Conservation (phyloP, 2,329 filamentous ascomycete species). For the Amphichorda felina region DNA sequence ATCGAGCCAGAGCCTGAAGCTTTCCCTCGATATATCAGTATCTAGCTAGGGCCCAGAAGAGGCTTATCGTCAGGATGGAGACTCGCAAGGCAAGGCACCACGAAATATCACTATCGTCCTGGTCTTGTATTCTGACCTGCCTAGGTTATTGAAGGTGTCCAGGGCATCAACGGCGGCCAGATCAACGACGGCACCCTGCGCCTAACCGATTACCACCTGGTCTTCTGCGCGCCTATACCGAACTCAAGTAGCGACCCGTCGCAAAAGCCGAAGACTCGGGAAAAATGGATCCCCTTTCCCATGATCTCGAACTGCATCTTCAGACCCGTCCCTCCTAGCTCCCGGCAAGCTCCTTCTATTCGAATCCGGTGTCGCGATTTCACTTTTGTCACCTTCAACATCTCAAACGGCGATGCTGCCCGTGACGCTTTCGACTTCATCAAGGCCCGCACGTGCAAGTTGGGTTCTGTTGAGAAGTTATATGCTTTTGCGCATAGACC, state of each 20-base stretch:
- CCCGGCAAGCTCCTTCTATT: conserved; percentile 67
- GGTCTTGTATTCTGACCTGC: not conserved
- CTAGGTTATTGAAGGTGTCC: conserved; percentile 44
- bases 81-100: conserved; percentile 23
- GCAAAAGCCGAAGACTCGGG: conserved; percentile 26
- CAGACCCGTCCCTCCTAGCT: conserved; percentile 57
- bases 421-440: conserved; percentile 84
- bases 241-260: conserved; percentile 11
- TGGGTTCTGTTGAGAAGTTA: conserved; percentile 75
- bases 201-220: conserved; percentile 50
- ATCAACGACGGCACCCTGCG: conserved; percentile 44
- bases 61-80: conserved; percentile 19
- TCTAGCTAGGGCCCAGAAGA: no score
- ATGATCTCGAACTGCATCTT: conserved; percentile 76
- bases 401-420: conserved; percentile 60
- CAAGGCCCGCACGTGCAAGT: conserved; percentile 65
- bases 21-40: no score
- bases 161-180: conserved; percentile 47
- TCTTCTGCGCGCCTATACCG: conserved; percentile 33
- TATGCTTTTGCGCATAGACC: conserved; percentile 84
- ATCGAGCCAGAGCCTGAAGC: no score
- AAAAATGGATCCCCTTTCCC: conserved; percentile 91
- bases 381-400: conserved; percentile 85
- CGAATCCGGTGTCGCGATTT: conserved; percentile 88
- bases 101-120: not conserved